Evolutionary conservation across 2,329 filamentous ascomycete species (phyloP).

Genomic region (Dactylonectria macrodidyma): DNA sequence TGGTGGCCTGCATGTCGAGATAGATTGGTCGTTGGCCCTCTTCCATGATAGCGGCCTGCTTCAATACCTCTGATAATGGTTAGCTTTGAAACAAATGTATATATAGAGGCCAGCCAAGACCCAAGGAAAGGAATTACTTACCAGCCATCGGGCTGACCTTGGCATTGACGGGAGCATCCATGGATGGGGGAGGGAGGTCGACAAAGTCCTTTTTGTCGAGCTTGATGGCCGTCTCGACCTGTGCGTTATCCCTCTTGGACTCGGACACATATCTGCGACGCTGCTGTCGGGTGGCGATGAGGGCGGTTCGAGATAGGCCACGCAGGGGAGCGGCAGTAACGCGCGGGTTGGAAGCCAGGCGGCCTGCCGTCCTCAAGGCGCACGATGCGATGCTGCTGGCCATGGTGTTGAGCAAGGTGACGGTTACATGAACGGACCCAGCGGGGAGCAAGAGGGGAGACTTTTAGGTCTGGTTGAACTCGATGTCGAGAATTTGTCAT

Average conservation of each 20-base stretch:
- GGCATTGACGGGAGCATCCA: constrained; percentile 57
- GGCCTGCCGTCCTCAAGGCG: constrained; percentile 82
- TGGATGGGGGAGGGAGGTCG: constrained; percentile 58
- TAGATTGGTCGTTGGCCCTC: constrained; percentile 95
- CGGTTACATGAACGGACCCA: constrained; percentile 43
- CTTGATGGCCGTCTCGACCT: constrained; percentile 89
- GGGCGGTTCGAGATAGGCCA: constrained; percentile 48
- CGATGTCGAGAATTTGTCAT: constrained; percentile 55
- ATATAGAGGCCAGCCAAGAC: neutral
- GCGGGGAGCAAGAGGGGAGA: constrained; percentile 40
- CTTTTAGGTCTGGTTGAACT: constrained; percentile 43
- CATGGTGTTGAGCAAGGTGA: constrained; percentile 61
- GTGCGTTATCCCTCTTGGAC: constrained; percentile 83
- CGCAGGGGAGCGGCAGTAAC: constrained; percentile 52
- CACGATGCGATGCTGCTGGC: constrained; percentile 76
- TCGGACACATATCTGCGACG: constrained; percentile 85
- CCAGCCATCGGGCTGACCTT: constrained; percentile 85
- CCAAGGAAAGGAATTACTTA: constrained; percentile 40
- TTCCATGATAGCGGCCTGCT: constrained; percentile 93
- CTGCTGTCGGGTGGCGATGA: constrained; percentile 45
- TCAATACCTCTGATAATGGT: constrained; percentile 76
- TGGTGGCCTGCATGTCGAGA: constrained; percentile 98
- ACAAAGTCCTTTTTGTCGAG: constrained; percentile 89
- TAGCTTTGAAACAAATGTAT: constrained; percentile 28
- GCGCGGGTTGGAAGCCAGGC: constrained; percentile 63